Base-by-base conservation (phyloP, 78 protist genomes). In the Cavenderia fasciculata region DNA sequence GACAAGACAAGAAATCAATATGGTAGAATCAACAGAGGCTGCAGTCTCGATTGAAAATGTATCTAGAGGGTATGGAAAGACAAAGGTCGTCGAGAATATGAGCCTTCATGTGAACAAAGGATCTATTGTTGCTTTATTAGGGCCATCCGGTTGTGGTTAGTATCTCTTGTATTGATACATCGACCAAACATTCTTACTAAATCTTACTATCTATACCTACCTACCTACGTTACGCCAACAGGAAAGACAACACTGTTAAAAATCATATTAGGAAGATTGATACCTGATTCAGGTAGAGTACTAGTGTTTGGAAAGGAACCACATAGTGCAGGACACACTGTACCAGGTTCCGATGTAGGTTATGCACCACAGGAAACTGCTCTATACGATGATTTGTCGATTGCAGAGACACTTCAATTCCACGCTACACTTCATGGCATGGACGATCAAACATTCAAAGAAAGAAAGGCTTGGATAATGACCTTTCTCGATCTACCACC, bases 331-430 rank as follows among this genome's bases (percentile, higher is more conserved):
- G 79, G 54, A 0, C 44, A 31, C 43, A 40, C 34, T n/a, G 41
- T 77, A 5, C 94, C 87, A 6, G 88, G 88, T 8, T 25, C 54
- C 2, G 27, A 11, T 1, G 10, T 85, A 16, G 95, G 95, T 14
- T 92, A 74, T 49, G 69, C 87, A 49, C 95, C 95, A 49, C 95
- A 92, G 23, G 95, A 92, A 40, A 41, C 25, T 57, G 95, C 95
- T 27, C 73, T 92, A 25, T 92, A 85, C 19, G 21, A 21, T 8
- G 92, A 85, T 41, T 33, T 92, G 40, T 56, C 95, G 21, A 44
- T 74, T 18, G 49, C 31, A 11, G 74, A 92, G 23, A 92, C 92
- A n/a, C 34, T 92, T 7, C 21, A 38, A 0, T 92, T 75, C 74
- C 78, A 40, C 62, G 75, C 68, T n/a, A 61, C 31, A 23, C 33